These are phyloP conservation scores for Talaromyces atroroseus DNA, from an alignment of 2,329 filamentous ascomycete genomes.

Conservation along the genomic window DNA sequence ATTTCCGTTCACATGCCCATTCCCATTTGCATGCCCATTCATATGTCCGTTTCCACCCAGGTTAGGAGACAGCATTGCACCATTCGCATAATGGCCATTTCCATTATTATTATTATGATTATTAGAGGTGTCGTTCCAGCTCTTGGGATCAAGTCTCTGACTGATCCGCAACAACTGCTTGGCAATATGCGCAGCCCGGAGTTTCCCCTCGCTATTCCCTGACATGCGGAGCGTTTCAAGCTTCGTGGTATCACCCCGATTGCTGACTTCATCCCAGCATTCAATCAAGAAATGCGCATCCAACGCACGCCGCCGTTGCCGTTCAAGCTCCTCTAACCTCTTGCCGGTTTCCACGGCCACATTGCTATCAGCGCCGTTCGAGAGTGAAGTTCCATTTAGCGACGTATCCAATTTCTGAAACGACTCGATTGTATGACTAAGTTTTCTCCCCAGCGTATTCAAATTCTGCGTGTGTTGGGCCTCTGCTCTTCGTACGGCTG, in stretches of 20 bases:
- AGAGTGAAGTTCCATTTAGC: conserved; percentile 57
- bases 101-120: conserved; percentile 38
- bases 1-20: conserved; percentile 30
- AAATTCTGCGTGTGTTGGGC: conserved; percentile 87
- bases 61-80: conserved; percentile 20
- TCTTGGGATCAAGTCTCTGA: conserved; percentile 74
- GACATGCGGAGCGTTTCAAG: conserved; percentile 82
- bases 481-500: conserved; percentile 85
- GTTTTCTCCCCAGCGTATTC: conserved; percentile 77
- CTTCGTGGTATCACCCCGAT: conserved; percentile 78
- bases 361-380: conserved; percentile 47
- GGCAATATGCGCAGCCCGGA: conserved; percentile 88
- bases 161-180: conserved; percentile 92
- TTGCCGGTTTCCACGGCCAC: conserved; percentile 93
- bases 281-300: conserved; percentile 94
- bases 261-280: conserved; percentile 94
- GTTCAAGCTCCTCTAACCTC: conserved; percentile 86
- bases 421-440: conserved; percentile 85
- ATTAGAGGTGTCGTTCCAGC: conserved; percentile 57
- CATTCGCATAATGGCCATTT: conserved; percentile 23
- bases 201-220: conserved; percentile 83
- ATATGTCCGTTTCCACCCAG: conserved; percentile 29
- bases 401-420: conserved; percentile 87
- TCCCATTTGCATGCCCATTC: conserved; percentile 49
- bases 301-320: conserved; percentile 80